These are phyloP conservation scores for Daldinia sp. DNA, from an alignment of 2,329 filamentous ascomycete genomes.

Conservation along the genomic window DNA sequence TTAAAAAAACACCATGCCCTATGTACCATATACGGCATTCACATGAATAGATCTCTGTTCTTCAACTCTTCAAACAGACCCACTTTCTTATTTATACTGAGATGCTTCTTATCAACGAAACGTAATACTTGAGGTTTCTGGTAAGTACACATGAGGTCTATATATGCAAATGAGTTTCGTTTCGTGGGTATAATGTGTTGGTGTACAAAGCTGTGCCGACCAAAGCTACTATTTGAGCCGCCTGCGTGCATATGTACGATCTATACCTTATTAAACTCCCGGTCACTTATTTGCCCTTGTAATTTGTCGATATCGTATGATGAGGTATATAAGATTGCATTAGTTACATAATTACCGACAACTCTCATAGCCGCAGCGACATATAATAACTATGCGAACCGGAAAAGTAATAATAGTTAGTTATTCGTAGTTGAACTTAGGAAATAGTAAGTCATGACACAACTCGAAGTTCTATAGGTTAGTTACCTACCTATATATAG, in stretches of 20 bases:
- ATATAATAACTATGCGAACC: not conserved
- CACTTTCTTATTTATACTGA: not conserved
- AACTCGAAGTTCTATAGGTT: no score
- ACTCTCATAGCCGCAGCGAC: not conserved
- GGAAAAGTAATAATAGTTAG: not conserved
- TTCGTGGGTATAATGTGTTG: not conserved
- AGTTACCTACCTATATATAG: not conserved
- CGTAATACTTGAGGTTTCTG: not conserved
- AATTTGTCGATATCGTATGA: not conserved
- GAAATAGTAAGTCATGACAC: not conserved
- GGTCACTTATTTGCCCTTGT: not conserved
- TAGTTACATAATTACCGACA: not conserved
- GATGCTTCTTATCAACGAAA: not conserved
- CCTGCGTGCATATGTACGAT: not conserved
- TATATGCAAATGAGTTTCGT: not conserved
- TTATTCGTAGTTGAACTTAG: not conserved
- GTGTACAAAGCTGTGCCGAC: not conserved
- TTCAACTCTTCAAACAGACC: constrained; percentile 5
- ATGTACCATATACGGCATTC: constrained; percentile 46
- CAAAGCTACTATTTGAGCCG: not conserved
- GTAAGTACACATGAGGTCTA: not conserved
- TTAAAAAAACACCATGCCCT: constrained; percentile 35
- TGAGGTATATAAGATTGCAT: not conserved
- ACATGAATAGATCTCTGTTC: constrained; percentile 44
- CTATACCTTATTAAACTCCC: not conserved